Evolutionary conservation across 73 alveolate species (phyloP), one percentile per base, ranked within the genome.

Genomic region (Stentor coeruleus): DNA sequence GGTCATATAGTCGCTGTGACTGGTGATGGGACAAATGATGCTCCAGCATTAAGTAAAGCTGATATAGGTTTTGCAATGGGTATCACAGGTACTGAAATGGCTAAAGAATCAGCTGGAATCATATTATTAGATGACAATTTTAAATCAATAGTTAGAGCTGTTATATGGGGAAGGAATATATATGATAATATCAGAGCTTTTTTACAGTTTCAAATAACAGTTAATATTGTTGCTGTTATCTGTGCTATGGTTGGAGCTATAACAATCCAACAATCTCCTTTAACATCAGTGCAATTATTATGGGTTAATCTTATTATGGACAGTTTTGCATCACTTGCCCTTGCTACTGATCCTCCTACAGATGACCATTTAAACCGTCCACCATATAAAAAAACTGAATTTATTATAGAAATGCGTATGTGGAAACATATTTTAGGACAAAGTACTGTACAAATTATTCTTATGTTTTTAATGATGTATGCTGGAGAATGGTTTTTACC

Each of bases 11-110:
- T 96, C 2, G 99, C 99, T 39, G 99, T 98, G 72, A 98, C 99
- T 31, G 99, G 99, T 4, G 99, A 97, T 76, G 99, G 99, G 15
- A 95, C 99, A 3, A 96, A 94, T 88, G 99, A 97, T 87, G 99
- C 99, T 3, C 99, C 99, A 26, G 99, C 99, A 28, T 82, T 97
- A 41, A 96, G 91, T 41, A 92, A 92, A 81, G 95, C 99, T 36
- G 99, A 97, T 91, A 97, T 97, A 35, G 99, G 99, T 15, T 91
- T 96, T 85, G 98, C 99, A 33, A 94, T 97, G 99, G 98, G 98
- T 20, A 92, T 92, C 74, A 93, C 97, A 26, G 99, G 99, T 35
- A 96, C 99, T 38, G 99, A 97, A 72, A 97, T 96, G 58, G 99
- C 99, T 37, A 91, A 93, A 85, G 96, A 85, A 33, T 99, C 99